Percentiles rank a stretch among this genome's conserved stretches.
Evolutionary conservation across 345 rosid species (phyloP).

Genomic region (Nephelium lappaceum): DNA sequence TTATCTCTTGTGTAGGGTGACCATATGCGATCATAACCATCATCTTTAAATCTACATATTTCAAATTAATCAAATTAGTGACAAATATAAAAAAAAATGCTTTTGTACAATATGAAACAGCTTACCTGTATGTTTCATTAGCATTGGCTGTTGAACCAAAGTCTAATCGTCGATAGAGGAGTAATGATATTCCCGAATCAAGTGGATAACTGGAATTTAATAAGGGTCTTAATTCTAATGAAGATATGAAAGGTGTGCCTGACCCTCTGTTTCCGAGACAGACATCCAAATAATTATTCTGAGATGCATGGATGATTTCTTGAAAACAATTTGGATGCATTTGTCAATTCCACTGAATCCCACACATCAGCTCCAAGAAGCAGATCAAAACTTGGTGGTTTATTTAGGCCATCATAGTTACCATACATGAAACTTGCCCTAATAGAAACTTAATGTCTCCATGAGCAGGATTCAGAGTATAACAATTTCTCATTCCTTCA

Average conservation of each 20-base stretch:
- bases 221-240: conserved; percentile 19
- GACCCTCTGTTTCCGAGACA: conserved; percentile 7
- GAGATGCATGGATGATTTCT: not conserved
- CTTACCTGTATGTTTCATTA: not conserved
- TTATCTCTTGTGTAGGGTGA: not conserved
- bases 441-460: conserved; percentile 8
- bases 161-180: not conserved
- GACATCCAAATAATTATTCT: not conserved
- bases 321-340: not conserved
- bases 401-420: conserved; percentile 13
- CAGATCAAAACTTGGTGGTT: conserved; percentile 15
- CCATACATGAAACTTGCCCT: conserved; percentile 29
- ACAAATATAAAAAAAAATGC: not conserved
- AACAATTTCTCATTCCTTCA: conserved; percentile 28
- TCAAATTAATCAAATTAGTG: not conserved
- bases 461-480: not conserved
- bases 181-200: not conserved
- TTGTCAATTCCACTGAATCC: not conserved
- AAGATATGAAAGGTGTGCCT: conserved; percentile 23
- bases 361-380: conserved; percentile 21
- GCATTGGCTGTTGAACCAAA: not conserved
- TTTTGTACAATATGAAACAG: too few relatives aligned
- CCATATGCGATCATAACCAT: conserved; percentile 47
- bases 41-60: conserved; percentile 37
- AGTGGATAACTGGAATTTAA: not conserved